Conservation (phyloP, 768 basidiomycete genomes). For the Hygrocybe punicea region DNA sequence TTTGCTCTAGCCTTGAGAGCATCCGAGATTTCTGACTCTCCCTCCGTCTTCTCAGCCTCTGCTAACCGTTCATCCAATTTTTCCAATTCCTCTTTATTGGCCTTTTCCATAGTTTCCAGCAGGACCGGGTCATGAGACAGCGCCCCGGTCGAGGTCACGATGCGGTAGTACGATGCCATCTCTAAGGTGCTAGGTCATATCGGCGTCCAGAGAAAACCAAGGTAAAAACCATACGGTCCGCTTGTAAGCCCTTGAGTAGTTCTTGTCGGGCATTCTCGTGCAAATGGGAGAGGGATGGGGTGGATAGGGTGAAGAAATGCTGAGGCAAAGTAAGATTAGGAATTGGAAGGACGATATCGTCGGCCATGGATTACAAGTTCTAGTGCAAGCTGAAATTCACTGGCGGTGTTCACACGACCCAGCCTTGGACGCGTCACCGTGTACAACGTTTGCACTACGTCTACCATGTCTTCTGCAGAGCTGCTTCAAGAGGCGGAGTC, state of each 20-base stretch:
- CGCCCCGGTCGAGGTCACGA: conserved; percentile 49
- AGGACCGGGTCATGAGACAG: conserved; percentile 52
- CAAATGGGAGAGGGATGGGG: conserved; percentile 54
- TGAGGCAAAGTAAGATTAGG: conserved; percentile 84
- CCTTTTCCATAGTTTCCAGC: conserved; percentile 57
- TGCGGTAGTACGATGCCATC: conserved; percentile 82
- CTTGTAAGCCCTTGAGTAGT: conserved; percentile 70
- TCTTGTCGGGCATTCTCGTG: conserved; percentile 64
- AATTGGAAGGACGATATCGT: conserved; percentile 79
- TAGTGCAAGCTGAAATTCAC: too few relatives aligned
- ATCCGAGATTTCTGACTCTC: conserved; percentile 91
- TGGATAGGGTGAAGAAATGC: conserved; percentile 70
- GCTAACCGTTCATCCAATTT: conserved; percentile 72
- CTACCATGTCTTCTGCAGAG: conserved; percentile 35
- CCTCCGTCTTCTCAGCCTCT: conserved; percentile 87
- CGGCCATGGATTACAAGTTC: conserved; percentile 55
- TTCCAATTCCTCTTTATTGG: conserved; percentile 69
- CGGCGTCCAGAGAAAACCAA: not conserved
- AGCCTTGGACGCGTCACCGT: conserved; percentile 24
- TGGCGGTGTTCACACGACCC: conserved; percentile 29
- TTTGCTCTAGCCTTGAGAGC: conserved; percentile 79
- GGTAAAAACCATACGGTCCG: conserved; percentile 59
- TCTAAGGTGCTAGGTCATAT: conserved; percentile 43
- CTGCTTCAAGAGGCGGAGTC: conserved; percentile 58
- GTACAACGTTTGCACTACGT: not conserved